Evolutionary conservation across 2,329 filamentous ascomycete species (phyloP).

Genomic region (Teratosphaeria nubilosa): DNA sequence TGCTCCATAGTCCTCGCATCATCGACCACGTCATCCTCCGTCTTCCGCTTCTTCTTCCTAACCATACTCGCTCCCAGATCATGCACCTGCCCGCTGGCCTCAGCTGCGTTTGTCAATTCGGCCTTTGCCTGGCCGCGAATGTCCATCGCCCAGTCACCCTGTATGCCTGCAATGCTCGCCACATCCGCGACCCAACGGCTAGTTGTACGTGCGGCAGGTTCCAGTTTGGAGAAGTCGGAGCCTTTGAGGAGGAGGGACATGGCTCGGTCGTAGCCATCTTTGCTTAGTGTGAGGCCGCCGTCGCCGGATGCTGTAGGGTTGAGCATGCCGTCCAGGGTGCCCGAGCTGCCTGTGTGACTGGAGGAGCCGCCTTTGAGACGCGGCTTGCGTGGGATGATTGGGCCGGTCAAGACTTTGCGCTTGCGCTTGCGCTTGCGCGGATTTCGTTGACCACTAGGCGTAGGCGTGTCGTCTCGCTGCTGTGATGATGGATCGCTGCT

Average conservation of each 20-base stretch:
- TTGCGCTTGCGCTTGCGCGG: slow-evolving; percentile 22
- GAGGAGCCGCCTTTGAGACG: slow-evolving; percentile 21
- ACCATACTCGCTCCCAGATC: slow-evolving; percentile 27
- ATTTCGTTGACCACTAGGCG: slow-evolving; percentile 1
- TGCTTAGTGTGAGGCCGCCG: slow-evolving; percentile 14
- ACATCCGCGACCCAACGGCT: slow-evolving; percentile 61
- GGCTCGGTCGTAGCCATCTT: slow-evolving; percentile 35
- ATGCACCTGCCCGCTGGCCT: slow-evolving; percentile 12
- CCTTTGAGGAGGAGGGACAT: slow-evolving; percentile 56
- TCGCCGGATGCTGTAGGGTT: slow-evolving; percentile 5
- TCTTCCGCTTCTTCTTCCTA: slow-evolving; percentile 42
- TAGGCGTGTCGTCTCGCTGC: slow-evolving; percentile 3
- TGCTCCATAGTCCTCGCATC: not conserved
- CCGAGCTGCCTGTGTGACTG: slow-evolving; percentile 3
- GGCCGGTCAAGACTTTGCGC: slow-evolving; percentile 44
- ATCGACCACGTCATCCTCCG: slow-evolving; percentile 10
- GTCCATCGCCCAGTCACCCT: slow-evolving; percentile 12
- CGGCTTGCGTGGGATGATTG: slow-evolving; percentile 54
- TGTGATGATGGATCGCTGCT: not conserved
- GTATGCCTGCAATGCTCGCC: slow-evolving; percentile 19
- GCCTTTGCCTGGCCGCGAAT: slow-evolving; percentile 11
- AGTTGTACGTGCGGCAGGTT: slow-evolving; percentile 55
- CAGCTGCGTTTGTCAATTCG: not conserved
- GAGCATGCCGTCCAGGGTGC: slow-evolving; percentile 9
- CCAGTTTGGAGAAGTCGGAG: slow-evolving; percentile 55